phyloP scores from a whole-genome alignment of 2,329 filamentous ascomycete species.

The Monilinia laxa region DNA sequence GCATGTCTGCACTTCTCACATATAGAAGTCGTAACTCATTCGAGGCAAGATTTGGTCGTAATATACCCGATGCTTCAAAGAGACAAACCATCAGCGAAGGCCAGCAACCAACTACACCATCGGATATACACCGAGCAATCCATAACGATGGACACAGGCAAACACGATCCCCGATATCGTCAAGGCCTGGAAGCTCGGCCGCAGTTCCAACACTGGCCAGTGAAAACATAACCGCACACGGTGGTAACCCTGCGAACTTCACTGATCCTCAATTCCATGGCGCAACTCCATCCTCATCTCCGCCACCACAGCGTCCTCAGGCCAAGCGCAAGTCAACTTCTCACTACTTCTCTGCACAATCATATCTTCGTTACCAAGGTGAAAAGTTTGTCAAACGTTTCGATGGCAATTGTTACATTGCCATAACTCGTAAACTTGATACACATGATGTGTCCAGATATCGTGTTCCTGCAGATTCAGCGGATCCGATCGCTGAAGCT shows the following conservation, averaged over 20 bases:
- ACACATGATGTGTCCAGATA: slow-evolving; percentile 91
- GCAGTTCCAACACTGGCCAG: slow-evolving; percentile 24
- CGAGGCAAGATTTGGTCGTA: slow-evolving; percentile 90
- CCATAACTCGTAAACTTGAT: slow-evolving; percentile 95
- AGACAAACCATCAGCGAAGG: slow-evolving; percentile 77
- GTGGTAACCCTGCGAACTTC: slow-evolving; percentile 42
- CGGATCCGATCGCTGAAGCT: slow-evolving; percentile 63
- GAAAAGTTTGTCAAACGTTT: slow-evolving; percentile 96
- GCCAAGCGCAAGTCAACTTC: slow-evolving; percentile 49
- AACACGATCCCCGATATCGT: slow-evolving; percentile 50
- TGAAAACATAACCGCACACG: slow-evolving; percentile 31
- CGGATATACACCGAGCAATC: slow-evolving; percentile 67
- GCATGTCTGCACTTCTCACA: slow-evolving; percentile 94
- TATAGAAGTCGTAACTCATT: slow-evolving; percentile 97
- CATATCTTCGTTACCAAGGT: slow-evolving; percentile 94
- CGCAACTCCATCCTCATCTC: slow-evolving; percentile 51
- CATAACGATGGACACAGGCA: slow-evolving; percentile 79
- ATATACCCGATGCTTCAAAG: slow-evolving; percentile 81
- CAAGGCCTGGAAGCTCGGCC: slow-evolving; percentile 44
- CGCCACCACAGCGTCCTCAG: slow-evolving; percentile 42
- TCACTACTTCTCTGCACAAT: slow-evolving; percentile 98
- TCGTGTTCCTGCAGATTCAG: slow-evolving; percentile 50
- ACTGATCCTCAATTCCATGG: slow-evolving; percentile 72
- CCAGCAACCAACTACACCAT: slow-evolving; percentile 59
- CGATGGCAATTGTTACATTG: slow-evolving; percentile 98